These are phyloP conservation scores for Trebouxiophyceae sp. DNA, from an alignment of 163 green algal species.

Conservation along the genomic window DNA sequence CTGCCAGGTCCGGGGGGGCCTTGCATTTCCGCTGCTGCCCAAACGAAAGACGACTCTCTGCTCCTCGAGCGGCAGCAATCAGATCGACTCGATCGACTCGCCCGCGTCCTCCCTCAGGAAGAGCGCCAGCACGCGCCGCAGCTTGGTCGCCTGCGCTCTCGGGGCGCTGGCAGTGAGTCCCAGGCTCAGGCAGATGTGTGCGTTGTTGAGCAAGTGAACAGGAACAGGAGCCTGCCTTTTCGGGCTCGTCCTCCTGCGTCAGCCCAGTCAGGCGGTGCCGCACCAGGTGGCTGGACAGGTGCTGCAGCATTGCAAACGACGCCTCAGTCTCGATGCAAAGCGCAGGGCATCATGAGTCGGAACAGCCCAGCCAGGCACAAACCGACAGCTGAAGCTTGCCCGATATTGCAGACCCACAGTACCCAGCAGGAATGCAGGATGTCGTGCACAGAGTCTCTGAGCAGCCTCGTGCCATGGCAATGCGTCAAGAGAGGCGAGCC, in stretches of 20 bases:
- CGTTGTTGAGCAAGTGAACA: no score
- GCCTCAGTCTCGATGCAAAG: neutral
- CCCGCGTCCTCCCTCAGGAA: slow-evolving; percentile 8
- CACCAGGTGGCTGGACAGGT: neutral
- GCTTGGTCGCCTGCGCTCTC: slow-evolving; percentile 1
- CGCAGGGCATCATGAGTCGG: no score
- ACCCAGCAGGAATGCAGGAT: no score
- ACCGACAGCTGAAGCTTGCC: no score
- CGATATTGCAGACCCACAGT: no score
- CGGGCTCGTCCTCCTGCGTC: slow-evolving; percentile 8
- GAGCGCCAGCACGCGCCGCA: slow-evolving; percentile 4
- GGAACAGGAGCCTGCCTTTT: slow-evolving; percentile 1
- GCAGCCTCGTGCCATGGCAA: no score
- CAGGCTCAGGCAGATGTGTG: neutral
- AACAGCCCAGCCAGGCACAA: no score
- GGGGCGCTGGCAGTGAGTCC: neutral
- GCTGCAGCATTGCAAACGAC: neutral
- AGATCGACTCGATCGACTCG: neutral
- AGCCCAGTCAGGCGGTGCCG: neutral
- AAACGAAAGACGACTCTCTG: neutral
- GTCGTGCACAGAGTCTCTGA: no score
- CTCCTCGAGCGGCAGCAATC: no score
- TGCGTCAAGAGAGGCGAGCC: no score
- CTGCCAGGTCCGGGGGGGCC: no score
- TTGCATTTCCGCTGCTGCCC: no score